Evolutionary conservation across 345 rosid species (phyloP), one percentile per base, ranked within the genome.

Genomic region (Angophora floribunda): DNA sequence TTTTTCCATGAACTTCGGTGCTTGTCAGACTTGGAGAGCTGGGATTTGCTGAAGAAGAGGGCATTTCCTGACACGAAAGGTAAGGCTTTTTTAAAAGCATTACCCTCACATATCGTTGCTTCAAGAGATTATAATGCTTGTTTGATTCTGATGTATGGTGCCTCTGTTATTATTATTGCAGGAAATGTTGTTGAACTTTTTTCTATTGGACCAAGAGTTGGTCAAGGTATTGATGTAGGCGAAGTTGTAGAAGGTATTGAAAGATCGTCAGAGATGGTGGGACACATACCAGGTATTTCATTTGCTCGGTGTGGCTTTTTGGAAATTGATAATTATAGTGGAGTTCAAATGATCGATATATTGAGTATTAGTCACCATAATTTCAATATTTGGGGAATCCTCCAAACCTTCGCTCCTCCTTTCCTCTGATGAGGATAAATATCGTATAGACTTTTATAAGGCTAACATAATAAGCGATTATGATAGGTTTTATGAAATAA

Each of bases 61-160:
- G 55, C 0, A 0, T 3, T 55, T 0, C 61, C 0, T 0, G 1
- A 55, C 19, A 55, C 1, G 0, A 7, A 21, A 55, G 0, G 61
- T 55, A 1, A 3, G 28, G 22, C 0, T 55, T 55, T 9, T 55
- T 0, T 0, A 55, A 55, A 0, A 26, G 19, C 7, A 21, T 55
- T 55, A 8, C 1, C 28, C 2, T 1, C 7, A 3, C 61, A 8
- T 55, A 3, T 3, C 19, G 26, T 19, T 1, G 24, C 57, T 53
- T 53, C 24, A 19, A 53, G 4, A 3, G 24, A 55, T 55, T 0
- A 22, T 52, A 2, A 15, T 52, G 8, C 55, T 3, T 16, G 0
- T 0, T 52, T 52, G 55, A 52, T 52, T 52, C 1, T 52, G 1
- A 52, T 52, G 15, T 2, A 52, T 52, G 3, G 22, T 0, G 21